A percentile compares a stretch with the other conserved stretches of the same genome.
These are phyloP conservation scores for Zygosaccharomyces pseudobailii DNA, from an alignment of 1,139 yeast species.

Conservation along the genomic window DNA sequence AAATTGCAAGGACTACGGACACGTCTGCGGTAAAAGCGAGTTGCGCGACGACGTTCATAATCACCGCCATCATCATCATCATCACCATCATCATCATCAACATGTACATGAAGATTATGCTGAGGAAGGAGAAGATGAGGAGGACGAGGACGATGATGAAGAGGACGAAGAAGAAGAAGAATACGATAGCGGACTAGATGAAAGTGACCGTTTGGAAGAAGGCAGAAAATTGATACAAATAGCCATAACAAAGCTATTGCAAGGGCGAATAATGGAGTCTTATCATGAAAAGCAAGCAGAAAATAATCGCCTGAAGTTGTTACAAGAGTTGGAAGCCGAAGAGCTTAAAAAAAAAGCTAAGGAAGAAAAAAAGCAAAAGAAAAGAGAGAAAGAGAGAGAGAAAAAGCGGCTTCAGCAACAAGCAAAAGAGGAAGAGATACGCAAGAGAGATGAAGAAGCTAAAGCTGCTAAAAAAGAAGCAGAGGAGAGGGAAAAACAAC, in stretches of 20 bases:
- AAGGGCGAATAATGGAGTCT: constrained; percentile 65
- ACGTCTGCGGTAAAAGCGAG: background rate
- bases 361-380: constrained; percentile 66
- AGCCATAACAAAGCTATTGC: constrained; percentile 69
- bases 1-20: constrained; percentile 4
- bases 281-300: constrained; percentile 77
- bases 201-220: constrained; percentile 67
- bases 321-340: constrained; percentile 82
- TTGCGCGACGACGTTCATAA: too few species aligned
- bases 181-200: constrained; percentile 39
- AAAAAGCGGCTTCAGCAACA: constrained; percentile 68
- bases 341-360: constrained; percentile 67
- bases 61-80: constrained; percentile 5
- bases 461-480: constrained; percentile 42
- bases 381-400: constrained; percentile 77
- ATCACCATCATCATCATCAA: constrained; percentile 7
- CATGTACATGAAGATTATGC: constrained; percentile 26
- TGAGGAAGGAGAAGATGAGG: constrained; percentile 25
- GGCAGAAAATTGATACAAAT: constrained; percentile 72
- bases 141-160: constrained; percentile 25
- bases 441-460: constrained; percentile 38
- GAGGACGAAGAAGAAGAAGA: constrained; percentile 36
- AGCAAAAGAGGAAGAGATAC: constrained; percentile 55
- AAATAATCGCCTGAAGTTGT: constrained; percentile 65
- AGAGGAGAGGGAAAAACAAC: constrained; percentile 41